These are phyloP conservation scores for Tylopilus cervinicoccineus DNA, from an alignment of 768 basidiomycete species.

Conservation along the genomic window DNA sequence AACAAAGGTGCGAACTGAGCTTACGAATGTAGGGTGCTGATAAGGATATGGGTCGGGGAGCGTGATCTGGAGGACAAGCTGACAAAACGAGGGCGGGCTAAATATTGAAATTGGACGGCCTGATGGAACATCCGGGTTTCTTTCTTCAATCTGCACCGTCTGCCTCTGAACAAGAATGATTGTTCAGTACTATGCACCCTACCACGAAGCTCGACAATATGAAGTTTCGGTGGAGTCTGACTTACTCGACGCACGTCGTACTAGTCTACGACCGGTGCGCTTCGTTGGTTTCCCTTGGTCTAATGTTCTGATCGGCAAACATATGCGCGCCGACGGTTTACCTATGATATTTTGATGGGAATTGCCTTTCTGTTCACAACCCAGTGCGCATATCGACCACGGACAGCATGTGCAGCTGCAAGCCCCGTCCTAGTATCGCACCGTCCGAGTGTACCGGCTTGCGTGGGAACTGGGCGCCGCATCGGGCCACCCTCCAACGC, in stretches of 20 bases:
- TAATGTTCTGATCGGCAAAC: too few species aligned
- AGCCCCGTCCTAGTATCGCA: too few species aligned
- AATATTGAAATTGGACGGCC: background rate
- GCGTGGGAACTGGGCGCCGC: too few species aligned
- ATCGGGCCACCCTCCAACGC: too few species aligned
- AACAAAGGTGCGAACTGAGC: background rate
- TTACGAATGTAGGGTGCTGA: slow-evolving; percentile 5
- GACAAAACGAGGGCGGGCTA: background rate
- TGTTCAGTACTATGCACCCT: background rate
- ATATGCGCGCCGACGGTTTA: too few species aligned
- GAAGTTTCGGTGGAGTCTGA: background rate
- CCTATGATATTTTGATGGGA: too few species aligned
- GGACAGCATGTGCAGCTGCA: background rate
- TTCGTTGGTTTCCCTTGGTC: background rate
- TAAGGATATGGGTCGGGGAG: background rate
- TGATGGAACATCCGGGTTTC: slow-evolving; percentile 10
- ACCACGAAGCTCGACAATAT: background rate
- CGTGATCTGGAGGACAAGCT: background rate
- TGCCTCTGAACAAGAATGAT: background rate
- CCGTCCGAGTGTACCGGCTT: too few species aligned
- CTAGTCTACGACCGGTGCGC: background rate
- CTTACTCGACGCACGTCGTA: background rate
- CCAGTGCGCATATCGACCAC: background rate
- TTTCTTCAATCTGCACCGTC: slow-evolving; percentile 10
- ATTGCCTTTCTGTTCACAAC: background rate